phyloP scores from a whole-genome alignment of 169 alveolate genomes.

The Plasmodium fragile region DNA sequence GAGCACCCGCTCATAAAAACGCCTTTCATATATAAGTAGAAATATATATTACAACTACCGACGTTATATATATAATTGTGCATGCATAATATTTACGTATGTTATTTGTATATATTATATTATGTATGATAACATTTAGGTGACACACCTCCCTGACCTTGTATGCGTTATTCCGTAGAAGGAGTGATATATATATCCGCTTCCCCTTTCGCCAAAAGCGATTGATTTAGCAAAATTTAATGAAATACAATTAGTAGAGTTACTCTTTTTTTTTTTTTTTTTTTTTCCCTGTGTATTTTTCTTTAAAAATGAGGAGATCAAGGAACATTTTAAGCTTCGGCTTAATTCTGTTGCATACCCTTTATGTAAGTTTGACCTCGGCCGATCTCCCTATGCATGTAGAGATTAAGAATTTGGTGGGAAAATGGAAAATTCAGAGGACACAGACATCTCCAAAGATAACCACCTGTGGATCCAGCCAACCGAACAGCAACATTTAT shows the following conservation, averaged over 20 bases:
- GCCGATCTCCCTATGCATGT: constrained; percentile 71
- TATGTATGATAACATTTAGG: not conserved
- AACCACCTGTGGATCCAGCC: constrained; percentile 70
- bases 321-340: not conserved
- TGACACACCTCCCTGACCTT: not conserved
- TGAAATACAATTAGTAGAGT: not conserved
- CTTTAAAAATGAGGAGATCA: constrained; percentile 10
- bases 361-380: constrained; percentile 9
- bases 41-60: not conserved
- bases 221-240: not conserved
- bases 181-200: not conserved
- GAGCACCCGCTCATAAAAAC: not conserved
- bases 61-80: not conserved
- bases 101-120: not conserved
- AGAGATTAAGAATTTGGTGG: constrained; percentile 35
- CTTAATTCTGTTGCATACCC: constrained; percentile 18
- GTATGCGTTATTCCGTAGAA: not conserved
- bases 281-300: not conserved
- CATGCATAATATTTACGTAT: too few species aligned
- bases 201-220: not conserved
- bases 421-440: constrained; percentile 61
- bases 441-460: constrained; percentile 28
- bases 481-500: constrained; percentile 46
- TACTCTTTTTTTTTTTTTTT: not conserved
- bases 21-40: not conserved